Base-by-base conservation (phyloP, 1,139 yeast species). In the Saccharomycopsis phalli region DNA sequence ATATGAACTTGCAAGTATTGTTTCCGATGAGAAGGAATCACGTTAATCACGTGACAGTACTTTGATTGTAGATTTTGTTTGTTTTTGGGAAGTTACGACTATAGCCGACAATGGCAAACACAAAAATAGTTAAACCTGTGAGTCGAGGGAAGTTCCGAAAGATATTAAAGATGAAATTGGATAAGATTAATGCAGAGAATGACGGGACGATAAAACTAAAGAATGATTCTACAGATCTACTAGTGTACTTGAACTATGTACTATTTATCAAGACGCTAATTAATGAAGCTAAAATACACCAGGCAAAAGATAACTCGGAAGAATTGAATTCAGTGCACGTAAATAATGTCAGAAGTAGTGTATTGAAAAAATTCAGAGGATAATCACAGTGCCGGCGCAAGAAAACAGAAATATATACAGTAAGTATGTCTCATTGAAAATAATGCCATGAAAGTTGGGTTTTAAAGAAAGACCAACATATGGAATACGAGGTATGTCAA, bases 291-390 rank as follows among this genome's bases (percentile, higher is more conserved):
- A 41, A 41, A 19, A 22, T 13, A 2, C 20, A 34, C 7, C 44
- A 41, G 19, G 16, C 17, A 20, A 18, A 28, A 4, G 47, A 44
- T 13, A 28, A 30, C 11, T 21, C 34, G 4, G 42, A 19, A 7
- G 45, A 44, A 10, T 20, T 44, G 13, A 44, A 22, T n/a, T 13
- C 34, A 1, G 45, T 44, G 7, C 47, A 44, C 16, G 26, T 44
- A 28, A 44, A 44, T 17, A 44, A 44, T 34, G 27, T 44, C n/a
- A 41, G 35, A 32, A 35, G 37, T n/a, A 29, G 19, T 4, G 23
- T 41, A 17, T n/a, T 44, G 16, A 38, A 38, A 23, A 44, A 31
- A 31, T 44, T 40, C 17, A 27, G 47, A 19, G 47, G 47, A 8
- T 44, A 26, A 31, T n/a, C n/a, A n/a, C n/a, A n/a, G n/a, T n/a